Base-by-base conservation (phyloP, 2,329 filamentous ascomycete genomes). In the Penicillium sp. region DNA sequence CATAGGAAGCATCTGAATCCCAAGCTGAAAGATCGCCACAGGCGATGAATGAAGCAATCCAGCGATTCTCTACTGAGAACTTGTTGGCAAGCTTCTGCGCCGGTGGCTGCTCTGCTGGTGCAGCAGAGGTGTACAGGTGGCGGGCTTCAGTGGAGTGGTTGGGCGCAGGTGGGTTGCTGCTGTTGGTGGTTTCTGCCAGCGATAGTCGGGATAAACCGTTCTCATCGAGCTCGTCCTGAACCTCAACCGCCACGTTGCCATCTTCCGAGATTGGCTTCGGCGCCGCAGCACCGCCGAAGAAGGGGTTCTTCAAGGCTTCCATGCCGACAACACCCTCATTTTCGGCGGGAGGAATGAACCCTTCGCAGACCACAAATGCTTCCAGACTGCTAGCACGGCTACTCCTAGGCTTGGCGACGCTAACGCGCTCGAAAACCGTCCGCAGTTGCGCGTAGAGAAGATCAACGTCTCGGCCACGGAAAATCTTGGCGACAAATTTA, bases 401-500 rank as follows among this genome's bases (percentile, higher is more conserved):
- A 48, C 88, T 94, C 38, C 93, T 76, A 2, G 93, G 93, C 71
- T 98, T 98, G 9, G 93, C 90, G 11, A 97, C 88, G 15, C 87
- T 80, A 28, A 98, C 93, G 38, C 80, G 74, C 51, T 85, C 80
- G 54, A 98, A 98, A 39, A 97, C 89, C 14, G 91, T 80, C 63
- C 90, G 93, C 37, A 98, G 78, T 64, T 98, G 93, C 2, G 89
- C 89, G 60, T 93, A 97, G 7, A 98, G 79, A 16, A 97, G 74
- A 60, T 97, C 93, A n/a, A 97, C 90, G 58, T 97, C 93, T 54
- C 89, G 84, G 11, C 87, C 90, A 11, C 93, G 76, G 71, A 98
- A 98, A 46, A 98, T 96, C 73, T 98, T 98, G 44, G 93, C 93
- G 6, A 98, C 91, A 56, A 98, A 98, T 59, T 88, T 94, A 48